A percentile compares a stretch with the other conserved stretches of the same genome.
These are phyloP conservation scores for Cenococcum geophilum DNA, from an alignment of 495 filamentous ascomycete species.

Conservation along the genomic window DNA sequence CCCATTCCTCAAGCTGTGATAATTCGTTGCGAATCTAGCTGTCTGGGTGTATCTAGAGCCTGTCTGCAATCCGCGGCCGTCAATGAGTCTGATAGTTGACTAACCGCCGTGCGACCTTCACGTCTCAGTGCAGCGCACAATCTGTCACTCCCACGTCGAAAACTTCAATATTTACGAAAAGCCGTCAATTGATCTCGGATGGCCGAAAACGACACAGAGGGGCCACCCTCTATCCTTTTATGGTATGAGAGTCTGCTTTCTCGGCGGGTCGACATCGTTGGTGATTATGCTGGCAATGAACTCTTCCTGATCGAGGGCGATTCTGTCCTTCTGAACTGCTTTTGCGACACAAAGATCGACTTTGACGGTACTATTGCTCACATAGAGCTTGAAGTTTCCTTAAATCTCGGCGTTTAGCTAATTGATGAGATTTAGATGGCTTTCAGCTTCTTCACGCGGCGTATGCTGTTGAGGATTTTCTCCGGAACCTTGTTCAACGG, in stretches of 20 bases:
- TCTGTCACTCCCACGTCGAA: not conserved
- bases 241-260: slow-evolving; percentile 33
- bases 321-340: slow-evolving; percentile 57
- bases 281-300: slow-evolving; percentile 69
- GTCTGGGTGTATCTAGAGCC: too few relatives aligned
- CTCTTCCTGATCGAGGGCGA: slow-evolving; percentile 70
- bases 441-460: slow-evolving; percentile 68
- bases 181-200: not conserved
- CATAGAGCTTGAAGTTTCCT: not conserved
- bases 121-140: not conserved
- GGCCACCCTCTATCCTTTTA: slow-evolving; percentile 15
- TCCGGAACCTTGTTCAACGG: slow-evolving; percentile 51
- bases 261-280: slow-evolving; percentile 53
- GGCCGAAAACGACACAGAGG: not conserved
- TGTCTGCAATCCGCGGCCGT: too few relatives aligned
- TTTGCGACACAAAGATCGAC: slow-evolving; percentile 55
- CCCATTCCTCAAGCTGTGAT: not conserved
- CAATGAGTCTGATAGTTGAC: too few relatives aligned
- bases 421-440: slow-evolving; percentile 40
- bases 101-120: not conserved
- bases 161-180: not conserved
- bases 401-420: not conserved
- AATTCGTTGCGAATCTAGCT: too few relatives aligned
- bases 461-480: slow-evolving; percentile 59
- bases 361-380: slow-evolving; percentile 43